Evolutionary conservation across 768 basidiomycete genomes (phyloP), one percentile per base, ranked within the genome.

Genomic region (Lactifluus volemus): DNA sequence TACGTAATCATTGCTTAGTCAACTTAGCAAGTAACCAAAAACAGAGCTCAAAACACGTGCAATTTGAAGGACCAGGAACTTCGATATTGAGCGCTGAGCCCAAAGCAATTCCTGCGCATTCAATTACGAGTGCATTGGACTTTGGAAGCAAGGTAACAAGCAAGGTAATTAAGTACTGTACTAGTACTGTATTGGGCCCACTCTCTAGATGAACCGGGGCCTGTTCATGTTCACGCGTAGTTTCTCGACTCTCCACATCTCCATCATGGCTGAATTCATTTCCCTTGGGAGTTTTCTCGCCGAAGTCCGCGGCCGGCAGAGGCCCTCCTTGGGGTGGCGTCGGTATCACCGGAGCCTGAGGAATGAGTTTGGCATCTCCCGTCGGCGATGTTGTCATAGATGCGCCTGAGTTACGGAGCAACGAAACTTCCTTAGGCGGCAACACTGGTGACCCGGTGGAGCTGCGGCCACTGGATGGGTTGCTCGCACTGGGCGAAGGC

Each of bases 381-480:
- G 55, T 45, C 34, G 49, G 29, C 19, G 44, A 47, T 15, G 4
- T n/a, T 11, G 49, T 32, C 21, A 52, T 38, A 30, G 60, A 32
- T 42, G 55, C 29, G 10, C 12, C 39, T 14, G 49, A 45, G 25
- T 7, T 38, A 29, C 11, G 25, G 7, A 19, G 2, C 60, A 55
- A 57, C 11, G 60, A 45, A 17, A 17, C 15, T 12, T 53, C 50
- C 32, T 57, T 36, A 41, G n/a, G 12, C 8, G 55, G 51, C 50
- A 32, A 19, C 15, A 58, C 55, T 8, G 61, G 61, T 34, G 61
- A 62, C 17, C n/a, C 50, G 19, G 45, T 11, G 19, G 55, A 34
- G 45, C 56, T n/a, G n/a, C n/a, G n/a, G n/a, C n/a, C n/a, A n/a
- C n/a, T 55, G 21, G 64, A 48, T 34, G 61, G 47, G 38, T 54